Conservation (phyloP, 2,329 filamentous ascomycete genomes). For the Diaporthe vexans region DNA sequence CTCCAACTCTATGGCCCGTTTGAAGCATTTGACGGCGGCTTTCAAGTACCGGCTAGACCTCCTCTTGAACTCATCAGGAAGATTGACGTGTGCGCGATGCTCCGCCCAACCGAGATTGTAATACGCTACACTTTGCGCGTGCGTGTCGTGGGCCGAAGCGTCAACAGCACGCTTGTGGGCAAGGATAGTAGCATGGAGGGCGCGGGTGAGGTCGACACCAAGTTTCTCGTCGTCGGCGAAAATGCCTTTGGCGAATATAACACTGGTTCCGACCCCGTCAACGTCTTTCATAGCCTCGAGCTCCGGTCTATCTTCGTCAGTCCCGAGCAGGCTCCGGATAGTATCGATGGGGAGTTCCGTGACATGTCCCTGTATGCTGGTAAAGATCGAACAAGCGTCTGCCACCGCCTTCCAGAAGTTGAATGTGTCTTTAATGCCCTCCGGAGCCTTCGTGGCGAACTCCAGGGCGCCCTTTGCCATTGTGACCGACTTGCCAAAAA, state of each 20-base stretch:
- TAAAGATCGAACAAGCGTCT: constrained; percentile 89
- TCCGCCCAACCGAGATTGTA: constrained; percentile 98
- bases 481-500: constrained; percentile 86
- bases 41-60: constrained; percentile 79
- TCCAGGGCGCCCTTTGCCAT: constrained; percentile 78
- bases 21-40: constrained; percentile 90
- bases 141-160: constrained; percentile 78
- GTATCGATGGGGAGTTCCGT: constrained; percentile 72
- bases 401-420: constrained; percentile 96
- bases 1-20: constrained; percentile 94
- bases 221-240: constrained; percentile 62
- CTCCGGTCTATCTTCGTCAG: constrained; percentile 63
- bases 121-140: constrained; percentile 95
- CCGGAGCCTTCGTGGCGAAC: constrained; percentile 74
- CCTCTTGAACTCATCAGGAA: constrained; percentile 66
- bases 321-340: constrained; percentile 71
- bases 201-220: constrained; percentile 67
- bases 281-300: constrained; percentile 77
- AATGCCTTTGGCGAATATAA: constrained; percentile 60
- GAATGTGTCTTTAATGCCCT: constrained; percentile 78
- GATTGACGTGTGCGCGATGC: constrained; percentile 80
- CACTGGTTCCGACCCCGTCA: constrained; percentile 71
- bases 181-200: constrained; percentile 80
- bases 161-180: constrained; percentile 90
- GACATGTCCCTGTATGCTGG: constrained; percentile 78